Conservation (phyloP, 1,284 basidiomycete species). For the Rhizopogon hawkerae region DNA sequence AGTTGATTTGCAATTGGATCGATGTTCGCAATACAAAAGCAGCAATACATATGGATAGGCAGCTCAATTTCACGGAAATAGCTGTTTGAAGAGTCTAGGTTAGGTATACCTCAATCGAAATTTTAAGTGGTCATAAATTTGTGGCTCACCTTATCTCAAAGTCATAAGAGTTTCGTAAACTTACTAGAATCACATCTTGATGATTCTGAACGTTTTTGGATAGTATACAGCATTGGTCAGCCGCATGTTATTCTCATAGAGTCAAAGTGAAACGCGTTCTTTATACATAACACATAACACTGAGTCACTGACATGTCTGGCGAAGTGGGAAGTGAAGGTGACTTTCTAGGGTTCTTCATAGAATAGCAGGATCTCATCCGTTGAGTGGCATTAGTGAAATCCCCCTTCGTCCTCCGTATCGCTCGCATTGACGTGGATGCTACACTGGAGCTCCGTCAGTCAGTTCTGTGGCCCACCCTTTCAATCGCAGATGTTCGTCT, state of each 20-base stretch:
- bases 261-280: background rate
- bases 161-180: background rate
- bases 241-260: background rate
- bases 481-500: constrained; percentile 42
- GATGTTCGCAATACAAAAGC: background rate
- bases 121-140: too few species aligned
- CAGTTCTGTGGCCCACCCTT: constrained; percentile 49
- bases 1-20: background rate
- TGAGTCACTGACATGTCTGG: background rate
- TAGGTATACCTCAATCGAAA: too few species aligned
- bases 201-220: background rate
- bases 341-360: background rate
- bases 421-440: constrained; percentile 30
- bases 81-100: too few species aligned
- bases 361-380: background rate
- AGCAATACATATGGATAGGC: background rate
- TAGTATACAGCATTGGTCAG: background rate
- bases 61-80: background rate
- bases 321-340: background rate
- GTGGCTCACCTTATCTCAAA: background rate
- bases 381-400: background rate
- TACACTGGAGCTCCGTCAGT: constrained; percentile 45
- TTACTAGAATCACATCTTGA: background rate
- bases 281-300: background rate
- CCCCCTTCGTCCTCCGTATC: constrained; percentile 11